A percentile compares a stretch with the other conserved stretches of the same genome.
phyloP scores from a whole-genome alignment of 1,139 yeast species.

The Protomyces inundatus region DNA sequence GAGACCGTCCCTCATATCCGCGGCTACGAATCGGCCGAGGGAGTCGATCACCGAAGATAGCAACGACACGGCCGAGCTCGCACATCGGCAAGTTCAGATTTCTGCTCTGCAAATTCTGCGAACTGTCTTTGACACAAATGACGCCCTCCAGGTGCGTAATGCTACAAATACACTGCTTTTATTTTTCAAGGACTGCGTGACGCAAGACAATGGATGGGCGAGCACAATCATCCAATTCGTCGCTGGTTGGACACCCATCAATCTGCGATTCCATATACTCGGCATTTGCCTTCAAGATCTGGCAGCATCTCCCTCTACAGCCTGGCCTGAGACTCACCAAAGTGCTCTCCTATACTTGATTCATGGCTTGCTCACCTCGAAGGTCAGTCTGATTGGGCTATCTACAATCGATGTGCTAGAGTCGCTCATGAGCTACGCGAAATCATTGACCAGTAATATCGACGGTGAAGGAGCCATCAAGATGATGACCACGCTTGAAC shows the following conservation, averaged over 20 bases:
- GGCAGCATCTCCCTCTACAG: constrained; percentile 35
- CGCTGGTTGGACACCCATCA: constrained; percentile 82
- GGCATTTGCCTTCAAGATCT: constrained; percentile 43
- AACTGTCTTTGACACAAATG: constrained; percentile 42
- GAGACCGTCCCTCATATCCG: constrained; percentile 13
- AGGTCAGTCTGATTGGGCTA: constrained; percentile 79
- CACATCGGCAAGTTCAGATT: constrained; percentile 15
- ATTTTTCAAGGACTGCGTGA: constrained; percentile 35
- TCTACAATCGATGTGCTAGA: constrained; percentile 79
- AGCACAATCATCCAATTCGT: constrained; percentile 57
- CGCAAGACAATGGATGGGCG: constrained; percentile 47
- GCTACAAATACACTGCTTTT: constrained; percentile 40
- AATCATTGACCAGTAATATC: constrained; percentile 41
- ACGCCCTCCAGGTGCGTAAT: constrained; percentile 39
- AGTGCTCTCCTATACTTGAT: constrained; percentile 51
- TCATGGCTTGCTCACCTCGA: constrained; percentile 67
- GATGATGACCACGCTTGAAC: not conserved
- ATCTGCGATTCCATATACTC: constrained; percentile 67
- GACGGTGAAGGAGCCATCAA: constrained; percentile 1
- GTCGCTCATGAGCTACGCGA: constrained; percentile 57
- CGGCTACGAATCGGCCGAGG: constrained; percentile 17
- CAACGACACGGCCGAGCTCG: constrained; percentile 22
- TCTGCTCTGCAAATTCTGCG: constrained; percentile 38
- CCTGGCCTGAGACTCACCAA: constrained; percentile 41
- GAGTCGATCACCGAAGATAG: not conserved